Percentiles rank a stretch among this genome's conserved stretches.
These are phyloP conservation scores for Camptophora hylomeconis DNA, from an alignment of 2,329 filamentous ascomycete genomes.

Conservation along the genomic window DNA sequence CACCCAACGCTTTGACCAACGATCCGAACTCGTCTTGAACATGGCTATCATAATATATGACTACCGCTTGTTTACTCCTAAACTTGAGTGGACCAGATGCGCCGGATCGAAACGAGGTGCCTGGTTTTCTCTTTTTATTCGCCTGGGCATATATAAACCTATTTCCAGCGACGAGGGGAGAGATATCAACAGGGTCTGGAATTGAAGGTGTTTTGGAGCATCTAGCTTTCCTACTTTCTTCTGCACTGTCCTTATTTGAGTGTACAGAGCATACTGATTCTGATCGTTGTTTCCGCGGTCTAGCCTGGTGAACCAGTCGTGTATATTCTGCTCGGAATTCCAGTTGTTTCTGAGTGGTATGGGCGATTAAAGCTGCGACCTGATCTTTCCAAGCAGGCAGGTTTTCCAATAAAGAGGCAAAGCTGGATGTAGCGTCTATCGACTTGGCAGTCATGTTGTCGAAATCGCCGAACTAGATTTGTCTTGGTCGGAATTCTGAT, in stretches of 20 bases:
- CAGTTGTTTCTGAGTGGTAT: constrained; percentile 27
- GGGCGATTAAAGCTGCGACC: constrained; percentile 28
- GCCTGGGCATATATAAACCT: constrained; percentile 18
- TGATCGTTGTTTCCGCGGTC: constrained; percentile 25
- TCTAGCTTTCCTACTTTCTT: constrained; percentile 5
- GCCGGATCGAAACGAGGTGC: constrained; percentile 21
- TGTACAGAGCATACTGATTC: constrained; percentile 29
- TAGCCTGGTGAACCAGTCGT: constrained; percentile 22
- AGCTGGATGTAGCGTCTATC: constrained; percentile 32
- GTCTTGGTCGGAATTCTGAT: too few species aligned
- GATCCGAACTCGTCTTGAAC: constrained; percentile 73
- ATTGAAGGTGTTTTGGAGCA: constrained; percentile 3
- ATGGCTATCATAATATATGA: constrained; percentile 85
- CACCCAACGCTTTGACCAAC: constrained; percentile 68
- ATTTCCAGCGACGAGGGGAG: constrained; percentile 14
- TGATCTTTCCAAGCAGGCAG: constrained; percentile 31
- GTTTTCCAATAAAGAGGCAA: constrained; percentile 30
- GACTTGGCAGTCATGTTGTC: constrained; percentile 9
- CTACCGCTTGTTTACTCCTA: constrained; percentile 60
- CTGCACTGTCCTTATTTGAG: constrained; percentile 17
- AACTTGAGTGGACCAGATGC: constrained; percentile 37
- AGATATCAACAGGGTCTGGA: constrained; percentile 8
- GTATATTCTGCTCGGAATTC: constrained; percentile 32
- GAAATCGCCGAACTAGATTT: too few species aligned
- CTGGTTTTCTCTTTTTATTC: constrained; percentile 24